Evolutionary conservation across 257 asterid genomes (phyloP).

Genomic region (Solanum sejunctum): DNA sequence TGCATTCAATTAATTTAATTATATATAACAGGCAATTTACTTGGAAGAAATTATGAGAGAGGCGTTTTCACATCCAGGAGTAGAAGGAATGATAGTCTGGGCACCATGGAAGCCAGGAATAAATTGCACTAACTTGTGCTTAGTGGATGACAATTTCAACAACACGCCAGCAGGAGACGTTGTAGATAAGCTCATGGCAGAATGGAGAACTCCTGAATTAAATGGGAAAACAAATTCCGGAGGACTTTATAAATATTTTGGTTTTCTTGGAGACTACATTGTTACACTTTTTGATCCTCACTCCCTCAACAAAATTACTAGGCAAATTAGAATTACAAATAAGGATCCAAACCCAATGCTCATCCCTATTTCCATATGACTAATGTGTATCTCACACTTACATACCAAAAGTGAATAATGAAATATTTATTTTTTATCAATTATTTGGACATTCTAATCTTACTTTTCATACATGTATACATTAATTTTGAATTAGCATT

Average conservation of each 20-base stretch:
- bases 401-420: background rate
- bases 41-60: conserved; percentile 42
- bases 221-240: background rate
- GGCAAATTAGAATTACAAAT: background rate
- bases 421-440: background rate
- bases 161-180: conserved; percentile 18
- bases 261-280: background rate
- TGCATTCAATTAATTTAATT: background rate
- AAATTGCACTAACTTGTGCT: conserved; percentile 58
- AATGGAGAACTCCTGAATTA: conserved; percentile 14
- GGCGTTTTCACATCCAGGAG: conserved; percentile 37
- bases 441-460: background rate
- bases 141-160: conserved; percentile 38
- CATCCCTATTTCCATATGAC: background rate
- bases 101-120: conserved; percentile 17
- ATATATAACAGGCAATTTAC: conserved; percentile 23
- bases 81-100: conserved; percentile 46
- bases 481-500: background rate
- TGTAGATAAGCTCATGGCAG: conserved; percentile 31
- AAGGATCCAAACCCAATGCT: background rate
- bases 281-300: background rate
- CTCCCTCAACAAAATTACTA: background rate
- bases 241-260: background rate
- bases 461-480: background rate
- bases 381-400: background rate